Percentiles rank a stretch among this genome's conserved stretches.
These are phyloP conservation scores for Misopates orontium DNA, from an alignment of 257 asterid species.

Conservation along the genomic window DNA sequence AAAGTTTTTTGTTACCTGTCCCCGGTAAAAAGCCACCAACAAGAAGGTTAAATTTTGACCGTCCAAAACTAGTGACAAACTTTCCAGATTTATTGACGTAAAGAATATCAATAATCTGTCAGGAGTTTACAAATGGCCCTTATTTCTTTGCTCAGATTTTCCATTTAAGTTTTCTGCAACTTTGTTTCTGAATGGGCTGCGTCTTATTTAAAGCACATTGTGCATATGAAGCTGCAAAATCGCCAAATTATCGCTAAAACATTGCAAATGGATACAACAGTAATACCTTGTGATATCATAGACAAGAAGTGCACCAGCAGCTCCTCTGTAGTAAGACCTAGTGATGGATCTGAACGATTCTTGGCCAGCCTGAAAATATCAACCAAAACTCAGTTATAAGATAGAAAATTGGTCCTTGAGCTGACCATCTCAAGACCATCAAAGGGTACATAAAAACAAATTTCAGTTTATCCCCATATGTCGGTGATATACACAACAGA, in stretches of 20 bases:
- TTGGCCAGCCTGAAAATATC: constrained; percentile 53
- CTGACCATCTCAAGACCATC: too few relatives aligned
- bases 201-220: constrained; percentile 19
- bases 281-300: constrained; percentile 54
- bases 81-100: too few relatives aligned
- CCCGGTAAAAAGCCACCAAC: too few relatives aligned
- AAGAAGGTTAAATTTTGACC: too few relatives aligned
- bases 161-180: too few relatives aligned
- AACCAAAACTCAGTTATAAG: constrained; percentile 17
- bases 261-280: background rate
- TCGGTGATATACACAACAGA: constrained; percentile 4
- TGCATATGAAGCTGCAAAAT: constrained; percentile 15
- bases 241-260: constrained; percentile 11
- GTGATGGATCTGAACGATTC: too few relatives aligned
- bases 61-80: too few relatives aligned
- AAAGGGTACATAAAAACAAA: background rate
- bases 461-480: background rate
- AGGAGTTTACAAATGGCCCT: background rate
- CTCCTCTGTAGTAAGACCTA: too few relatives aligned
- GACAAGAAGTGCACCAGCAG: too few relatives aligned
- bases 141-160: too few relatives aligned
- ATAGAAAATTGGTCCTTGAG: background rate
- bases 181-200: background rate
- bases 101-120: too few relatives aligned
- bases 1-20: too few relatives aligned